Conservation (phyloP, 2,329 filamentous ascomycete species). For the Cryphonectria carpinicola region DNA sequence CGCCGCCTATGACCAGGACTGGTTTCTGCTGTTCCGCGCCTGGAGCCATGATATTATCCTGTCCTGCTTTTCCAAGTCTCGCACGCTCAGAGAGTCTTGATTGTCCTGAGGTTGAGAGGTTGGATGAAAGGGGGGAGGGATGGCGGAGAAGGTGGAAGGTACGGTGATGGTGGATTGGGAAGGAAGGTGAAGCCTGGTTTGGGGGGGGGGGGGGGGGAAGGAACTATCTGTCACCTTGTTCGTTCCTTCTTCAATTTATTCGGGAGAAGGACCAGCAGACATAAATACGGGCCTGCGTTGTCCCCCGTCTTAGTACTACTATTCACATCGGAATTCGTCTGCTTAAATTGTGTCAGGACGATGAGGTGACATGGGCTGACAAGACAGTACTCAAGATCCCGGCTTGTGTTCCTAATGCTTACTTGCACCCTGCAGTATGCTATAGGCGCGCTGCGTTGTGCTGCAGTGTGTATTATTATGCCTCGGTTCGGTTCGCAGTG, state of each 20-base stretch:
- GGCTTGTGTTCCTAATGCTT: neutral
- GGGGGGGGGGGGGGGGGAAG: too few species aligned
- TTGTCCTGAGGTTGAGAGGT: neutral
- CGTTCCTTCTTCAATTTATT: neutral
- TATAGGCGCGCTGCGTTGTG: neutral
- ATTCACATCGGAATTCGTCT: neutral
- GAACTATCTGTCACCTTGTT: neutral
- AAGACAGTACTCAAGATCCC: neutral
- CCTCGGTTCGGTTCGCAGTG: slow-evolving; percentile 3
- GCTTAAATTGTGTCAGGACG: neutral
- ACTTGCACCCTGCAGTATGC: neutral
- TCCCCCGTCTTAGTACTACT: neutral
- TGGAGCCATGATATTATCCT: slow-evolving; percentile 13
- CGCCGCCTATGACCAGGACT: slow-evolving; percentile 60
- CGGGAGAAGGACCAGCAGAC: neutral
- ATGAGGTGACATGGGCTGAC: slow-evolving; percentile 9
- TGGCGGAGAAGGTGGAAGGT: neutral
- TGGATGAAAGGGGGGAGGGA: neutral
- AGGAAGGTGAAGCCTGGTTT: neutral
- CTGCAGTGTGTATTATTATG: neutral
- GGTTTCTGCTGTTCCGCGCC: slow-evolving; percentile 36
- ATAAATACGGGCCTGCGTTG: neutral
- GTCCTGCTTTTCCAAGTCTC: neutral
- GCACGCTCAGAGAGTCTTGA: neutral
- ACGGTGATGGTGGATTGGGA: neutral